phyloP scores from a whole-genome alignment of 169 alveolate genomes.

The Plasmodium inui region DNA sequence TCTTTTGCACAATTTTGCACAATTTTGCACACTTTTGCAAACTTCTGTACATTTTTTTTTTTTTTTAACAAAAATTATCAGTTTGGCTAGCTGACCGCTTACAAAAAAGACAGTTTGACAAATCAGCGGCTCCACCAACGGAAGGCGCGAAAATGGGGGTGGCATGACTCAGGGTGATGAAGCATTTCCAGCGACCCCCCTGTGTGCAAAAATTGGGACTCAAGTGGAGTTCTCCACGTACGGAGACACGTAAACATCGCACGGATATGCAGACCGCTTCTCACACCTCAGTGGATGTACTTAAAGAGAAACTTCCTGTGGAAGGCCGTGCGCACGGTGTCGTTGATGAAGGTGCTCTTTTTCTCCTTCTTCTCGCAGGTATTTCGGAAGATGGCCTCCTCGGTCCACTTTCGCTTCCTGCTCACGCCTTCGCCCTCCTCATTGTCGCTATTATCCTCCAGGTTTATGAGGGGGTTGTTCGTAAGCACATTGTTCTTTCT shows the following conservation, averaged over 20 bases:
- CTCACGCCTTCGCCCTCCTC: slow-evolving; percentile 85
- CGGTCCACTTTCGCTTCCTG: slow-evolving; percentile 90
- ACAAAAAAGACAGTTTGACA: background rate
- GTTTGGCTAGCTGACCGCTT: background rate
- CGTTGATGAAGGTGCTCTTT: slow-evolving; percentile 89
- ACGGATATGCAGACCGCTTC: background rate
- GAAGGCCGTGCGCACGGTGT: slow-evolving; percentile 95
- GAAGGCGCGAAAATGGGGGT: background rate
- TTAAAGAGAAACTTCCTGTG: slow-evolving; percentile 92
- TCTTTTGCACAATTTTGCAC: background rate
- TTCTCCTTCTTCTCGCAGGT: slow-evolving; percentile 87
- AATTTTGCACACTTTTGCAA: background rate
- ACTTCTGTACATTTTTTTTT: background rate
- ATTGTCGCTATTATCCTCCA: slow-evolving; percentile 68
- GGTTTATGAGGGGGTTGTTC: slow-evolving; percentile 86
- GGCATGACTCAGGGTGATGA: background rate
- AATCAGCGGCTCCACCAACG: background rate
- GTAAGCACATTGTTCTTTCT: slow-evolving; percentile 80
- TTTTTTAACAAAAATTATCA: background rate
- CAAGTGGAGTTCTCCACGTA: background rate
- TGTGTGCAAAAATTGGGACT: background rate
- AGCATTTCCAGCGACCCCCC: background rate
- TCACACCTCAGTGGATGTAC: slow-evolving; percentile 79
- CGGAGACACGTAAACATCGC: background rate
- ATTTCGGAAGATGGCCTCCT: slow-evolving; percentile 92